Evolutionary conservation across 75 land plant species (phyloP), one percentile per base, ranked within the genome.

Genomic region (Azolla pinnata): DNA sequence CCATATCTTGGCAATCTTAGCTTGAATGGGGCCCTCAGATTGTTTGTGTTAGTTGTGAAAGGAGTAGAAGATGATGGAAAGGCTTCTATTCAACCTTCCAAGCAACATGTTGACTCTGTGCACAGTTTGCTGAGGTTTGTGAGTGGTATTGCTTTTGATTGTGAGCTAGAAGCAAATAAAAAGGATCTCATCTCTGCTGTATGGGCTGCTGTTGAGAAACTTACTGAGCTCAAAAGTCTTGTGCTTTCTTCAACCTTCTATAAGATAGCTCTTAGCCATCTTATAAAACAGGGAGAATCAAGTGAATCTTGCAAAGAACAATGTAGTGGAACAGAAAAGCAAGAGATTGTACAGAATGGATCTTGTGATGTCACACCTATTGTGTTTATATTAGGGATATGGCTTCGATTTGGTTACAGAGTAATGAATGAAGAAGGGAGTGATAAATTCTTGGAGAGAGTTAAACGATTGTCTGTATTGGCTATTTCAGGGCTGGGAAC

Each of bases 311-410:
- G n/a, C 49, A 18, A 4, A 14, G 21, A 4, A 4, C 17, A 18
- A 18, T 2, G 21, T 46, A 46, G n/a, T 17, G 12, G 12, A 18
- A 23, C 21, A 26, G 29, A 25, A 12, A 26, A 23, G 24, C 1
- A 25, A 52, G 54, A 52, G 3, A 5, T 25, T 52, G 3, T 23
- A 17, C 4, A 52, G 2, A 7, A 23, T 24, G 27, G 4, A 12
- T 2, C 54, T 25, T 26, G 29, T 24, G 54, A 52, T 25, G 54
- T 52, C 29, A 52, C 54, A 24, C 54, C 54, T 52, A 52, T 52
- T 52, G 54, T 52, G 14, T 52, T 19, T 29, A 4, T 52, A 14
- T 2, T 52, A 12, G 25, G 12, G 1, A 19, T 24, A 27, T 52
- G 54, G 54, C 4, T 52, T 52, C 3, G 4, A 14, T 19, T 25